Conservation (phyloP, 116 monocot genomes). For the Zostera marina region DNA sequence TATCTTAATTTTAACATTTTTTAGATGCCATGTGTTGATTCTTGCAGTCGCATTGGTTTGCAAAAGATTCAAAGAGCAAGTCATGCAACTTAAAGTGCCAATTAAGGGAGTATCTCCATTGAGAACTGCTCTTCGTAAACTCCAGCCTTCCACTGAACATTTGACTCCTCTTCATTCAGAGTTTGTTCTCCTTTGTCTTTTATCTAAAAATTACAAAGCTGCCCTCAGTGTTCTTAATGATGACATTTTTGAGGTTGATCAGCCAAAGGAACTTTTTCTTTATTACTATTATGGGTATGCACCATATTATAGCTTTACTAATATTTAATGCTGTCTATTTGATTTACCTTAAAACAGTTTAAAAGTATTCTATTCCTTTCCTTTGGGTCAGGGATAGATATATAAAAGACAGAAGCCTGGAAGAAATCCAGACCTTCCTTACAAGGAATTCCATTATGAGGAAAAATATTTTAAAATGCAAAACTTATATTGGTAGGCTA, state of each 20-base stretch:
- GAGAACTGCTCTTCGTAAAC: slow-evolving; percentile 56
- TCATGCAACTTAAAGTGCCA: slow-evolving; percentile 57
- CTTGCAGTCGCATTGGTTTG: slow-evolving; percentile 66
- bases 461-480: too few relatives aligned
- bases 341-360: too few relatives aligned
- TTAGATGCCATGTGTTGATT: not conserved
- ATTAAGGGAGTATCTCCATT: slow-evolving; percentile 65
- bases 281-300: slow-evolving; percentile 93
- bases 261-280: slow-evolving; percentile 81
- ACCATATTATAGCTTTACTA: not conserved
- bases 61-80: slow-evolving; percentile 69
- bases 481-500: too few relatives aligned
- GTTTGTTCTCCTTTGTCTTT: slow-evolving; percentile 74
- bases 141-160: slow-evolving; percentile 60
- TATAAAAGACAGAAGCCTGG: too few relatives aligned
- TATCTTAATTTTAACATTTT: not conserved
- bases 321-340: not conserved
- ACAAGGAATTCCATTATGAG: too few relatives aligned
- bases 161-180: slow-evolving; percentile 79
- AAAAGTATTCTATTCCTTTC: too few relatives aligned
- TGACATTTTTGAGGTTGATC: slow-evolving; percentile 73
- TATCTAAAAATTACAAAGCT: slow-evolving; percentile 72
- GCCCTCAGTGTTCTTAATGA: slow-evolving; percentile 48
- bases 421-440: too few relatives aligned
- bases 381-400: too few relatives aligned